Percentiles rank a stretch among this genome's conserved stretches.
phyloP scores from a whole-genome alignment of 352 stramenopile species.

The Phytopythium montanum region DNA sequence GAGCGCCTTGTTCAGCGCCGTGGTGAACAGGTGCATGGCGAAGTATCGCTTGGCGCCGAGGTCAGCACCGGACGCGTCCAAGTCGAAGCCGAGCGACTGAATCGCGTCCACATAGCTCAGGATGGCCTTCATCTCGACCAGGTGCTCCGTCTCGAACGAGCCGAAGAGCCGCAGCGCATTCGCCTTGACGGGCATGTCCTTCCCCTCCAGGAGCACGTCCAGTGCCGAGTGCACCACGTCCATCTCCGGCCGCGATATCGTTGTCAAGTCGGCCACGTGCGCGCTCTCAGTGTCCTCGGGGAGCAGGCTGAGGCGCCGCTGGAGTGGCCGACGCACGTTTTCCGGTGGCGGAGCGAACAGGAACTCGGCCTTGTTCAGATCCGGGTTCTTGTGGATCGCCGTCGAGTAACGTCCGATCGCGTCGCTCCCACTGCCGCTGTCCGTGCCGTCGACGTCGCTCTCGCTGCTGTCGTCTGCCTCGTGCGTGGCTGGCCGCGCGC shows the following conservation, averaged over 20 bases:
- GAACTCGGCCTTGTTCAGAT: constrained; percentile 74
- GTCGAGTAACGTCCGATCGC: constrained; percentile 76
- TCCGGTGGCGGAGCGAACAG: constrained; percentile 39
- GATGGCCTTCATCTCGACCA: constrained; percentile 71
- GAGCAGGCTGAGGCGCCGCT: neutral
- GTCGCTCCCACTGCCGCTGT: constrained; percentile 22
- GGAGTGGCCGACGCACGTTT: neutral
- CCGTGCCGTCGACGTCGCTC: neutral
- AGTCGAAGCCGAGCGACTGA: constrained; percentile 72
- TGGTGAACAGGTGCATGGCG: constrained; percentile 62
- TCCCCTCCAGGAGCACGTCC: constrained; percentile 29
- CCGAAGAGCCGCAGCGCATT: constrained; percentile 61
- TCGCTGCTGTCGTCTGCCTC: neutral
- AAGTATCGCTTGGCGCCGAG: constrained; percentile 74
- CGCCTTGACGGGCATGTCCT: constrained; percentile 11
- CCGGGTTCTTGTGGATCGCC: constrained; percentile 44
- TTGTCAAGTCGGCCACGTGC: constrained; percentile 13
- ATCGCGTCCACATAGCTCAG: constrained; percentile 63
- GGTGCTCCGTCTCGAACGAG: constrained; percentile 59
- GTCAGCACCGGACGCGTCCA: constrained; percentile 73
- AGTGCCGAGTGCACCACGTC: constrained; percentile 13
- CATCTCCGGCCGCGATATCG: constrained; percentile 14
- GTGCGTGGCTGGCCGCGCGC: neutral
- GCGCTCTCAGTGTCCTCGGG: neutral
- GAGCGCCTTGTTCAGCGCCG: constrained; percentile 48